Evolutionary conservation across 192 early-diverging fungal species (phyloP), one percentile per base, ranked within the genome.

Genomic region (Backusella parvicylindrica): DNA sequence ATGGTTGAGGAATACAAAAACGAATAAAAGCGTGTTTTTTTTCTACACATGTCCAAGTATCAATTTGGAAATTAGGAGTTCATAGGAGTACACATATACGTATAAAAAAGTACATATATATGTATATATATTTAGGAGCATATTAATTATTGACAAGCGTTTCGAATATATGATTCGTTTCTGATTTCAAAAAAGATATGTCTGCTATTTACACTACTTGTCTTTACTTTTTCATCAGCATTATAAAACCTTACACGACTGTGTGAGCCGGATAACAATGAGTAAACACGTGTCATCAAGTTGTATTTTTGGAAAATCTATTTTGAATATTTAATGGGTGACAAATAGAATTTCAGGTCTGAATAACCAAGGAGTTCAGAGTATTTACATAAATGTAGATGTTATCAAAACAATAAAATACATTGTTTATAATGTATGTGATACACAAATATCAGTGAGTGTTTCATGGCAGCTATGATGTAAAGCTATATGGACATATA

Each of bases 21-120:
- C 12, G 12, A 60, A 28, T 60, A 60, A 60, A 60, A 60, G 21
- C 53, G 53, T 60, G 53, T 28, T 60, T 60, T 28, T 60, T 60
- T 60, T 60, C 53, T 60, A 60, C 53, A 60, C 53, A 60, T 60
- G 53, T 60, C 53, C 53, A 60, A 60, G 53, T 60, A 60, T 60
- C 53, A 2, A 28, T 60, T 60, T 60, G 53, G 53, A 60, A 60
- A 60, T 60, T 60, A 60, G 53, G 53, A 60, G 53, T 60, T 60
- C 28, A 7, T 28, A 60, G 21, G 26, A 28, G 53, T 23, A 50
- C n/a, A 21, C 49, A 16, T 21, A 50, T 50, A 60, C 26, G 26
- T 26, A 60, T 60, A 60, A 60, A 26, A 60, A 13, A 12, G 21
- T 21, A n/a, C 21, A 53, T 21, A 50, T 21, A n/a, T 21, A 53